phyloP scores from a whole-genome alignment of 306 rosid genomes.

The Sphenostylis stenocarpa region DNA sequence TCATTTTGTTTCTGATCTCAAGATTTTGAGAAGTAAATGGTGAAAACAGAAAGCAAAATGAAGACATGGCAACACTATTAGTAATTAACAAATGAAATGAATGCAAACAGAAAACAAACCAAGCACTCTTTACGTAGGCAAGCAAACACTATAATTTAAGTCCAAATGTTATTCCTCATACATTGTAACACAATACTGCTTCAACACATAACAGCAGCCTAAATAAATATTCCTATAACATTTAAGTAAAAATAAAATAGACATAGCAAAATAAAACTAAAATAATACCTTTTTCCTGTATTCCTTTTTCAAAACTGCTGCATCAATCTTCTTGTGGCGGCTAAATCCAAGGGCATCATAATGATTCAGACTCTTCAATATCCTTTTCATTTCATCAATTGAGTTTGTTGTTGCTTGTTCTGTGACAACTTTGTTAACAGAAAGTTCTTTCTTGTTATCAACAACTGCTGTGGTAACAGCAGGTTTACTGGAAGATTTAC shows the following conservation, averaged over 20 bases:
- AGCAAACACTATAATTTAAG: neutral
- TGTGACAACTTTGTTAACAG: constrained; percentile 52
- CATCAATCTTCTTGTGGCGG: constrained; percentile 81
- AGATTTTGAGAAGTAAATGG: constrained; percentile 3
- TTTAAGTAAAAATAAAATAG: neutral
- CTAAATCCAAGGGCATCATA: constrained; percentile 83
- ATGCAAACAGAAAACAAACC: neutral
- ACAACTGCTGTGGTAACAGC: constrained; percentile 54
- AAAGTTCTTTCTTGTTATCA: constrained; percentile 53
- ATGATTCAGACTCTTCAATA: constrained; percentile 68
- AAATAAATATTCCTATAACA: neutral
- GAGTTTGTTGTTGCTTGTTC: constrained; percentile 57
- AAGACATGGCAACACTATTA: neutral
- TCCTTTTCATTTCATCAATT: constrained; percentile 83
- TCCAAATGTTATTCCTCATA: constrained; percentile 4
- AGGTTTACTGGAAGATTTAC: constrained; percentile 69
- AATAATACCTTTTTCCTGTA: constrained; percentile 73
- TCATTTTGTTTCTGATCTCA: neutral
- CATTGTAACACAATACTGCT: neutral
- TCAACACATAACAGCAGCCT: neutral
- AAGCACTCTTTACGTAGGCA: neutral
- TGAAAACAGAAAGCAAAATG: neutral
- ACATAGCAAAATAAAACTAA: neutral
- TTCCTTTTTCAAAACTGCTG: constrained; percentile 67
- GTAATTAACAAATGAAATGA: neutral